These are phyloP conservation scores for Diplodia sapinea DNA, from an alignment of 2,329 filamentous ascomycete species.

Conservation along the genomic window DNA sequence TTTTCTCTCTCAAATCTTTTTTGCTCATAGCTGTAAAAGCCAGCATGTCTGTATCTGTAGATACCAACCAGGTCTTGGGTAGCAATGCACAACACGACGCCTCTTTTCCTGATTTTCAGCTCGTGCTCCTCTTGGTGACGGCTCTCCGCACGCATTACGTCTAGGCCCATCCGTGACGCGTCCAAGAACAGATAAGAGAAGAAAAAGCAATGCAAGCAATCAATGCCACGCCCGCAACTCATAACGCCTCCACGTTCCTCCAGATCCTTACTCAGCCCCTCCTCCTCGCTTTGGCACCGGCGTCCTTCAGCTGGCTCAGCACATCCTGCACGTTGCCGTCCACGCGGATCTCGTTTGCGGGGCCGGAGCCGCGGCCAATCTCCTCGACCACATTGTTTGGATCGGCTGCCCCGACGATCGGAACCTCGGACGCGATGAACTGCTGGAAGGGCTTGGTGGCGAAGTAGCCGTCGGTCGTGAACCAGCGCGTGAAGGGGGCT, in stretches of 20 bases:
- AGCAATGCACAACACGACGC: conserved; percentile 18
- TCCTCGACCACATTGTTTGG: conserved; percentile 58
- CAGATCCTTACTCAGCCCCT: conserved; percentile 38
- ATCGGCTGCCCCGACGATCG: conserved; percentile 69
- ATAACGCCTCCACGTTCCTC: conserved; percentile 6
- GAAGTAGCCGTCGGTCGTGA: conserved; percentile 74
- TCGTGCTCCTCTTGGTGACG: background rate
- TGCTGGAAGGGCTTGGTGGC: conserved; percentile 78
- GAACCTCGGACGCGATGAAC: conserved; percentile 72
- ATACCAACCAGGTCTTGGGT: conserved; percentile 23
- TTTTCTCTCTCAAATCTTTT: background rate
- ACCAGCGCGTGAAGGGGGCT: conserved; percentile 75
- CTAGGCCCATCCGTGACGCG: background rate
- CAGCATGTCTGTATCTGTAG: conserved; percentile 15
- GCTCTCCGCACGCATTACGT: background rate
- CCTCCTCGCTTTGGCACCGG: conserved; percentile 41
- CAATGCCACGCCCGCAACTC: background rate
- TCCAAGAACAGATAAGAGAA: background rate
- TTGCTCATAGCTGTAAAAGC: background rate
- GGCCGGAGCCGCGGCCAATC: conserved; percentile 44
- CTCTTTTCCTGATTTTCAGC: background rate
- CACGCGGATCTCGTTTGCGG: conserved; percentile 38
- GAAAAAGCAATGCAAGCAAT: conserved; percentile 13
- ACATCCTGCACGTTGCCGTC: conserved; percentile 45
- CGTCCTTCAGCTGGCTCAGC: conserved; percentile 45